Evolutionary conservation across 305 asterid genomes (phyloP), one percentile per base, ranked within the genome.

Genomic region (Stenogyne calaminthoides): DNA sequence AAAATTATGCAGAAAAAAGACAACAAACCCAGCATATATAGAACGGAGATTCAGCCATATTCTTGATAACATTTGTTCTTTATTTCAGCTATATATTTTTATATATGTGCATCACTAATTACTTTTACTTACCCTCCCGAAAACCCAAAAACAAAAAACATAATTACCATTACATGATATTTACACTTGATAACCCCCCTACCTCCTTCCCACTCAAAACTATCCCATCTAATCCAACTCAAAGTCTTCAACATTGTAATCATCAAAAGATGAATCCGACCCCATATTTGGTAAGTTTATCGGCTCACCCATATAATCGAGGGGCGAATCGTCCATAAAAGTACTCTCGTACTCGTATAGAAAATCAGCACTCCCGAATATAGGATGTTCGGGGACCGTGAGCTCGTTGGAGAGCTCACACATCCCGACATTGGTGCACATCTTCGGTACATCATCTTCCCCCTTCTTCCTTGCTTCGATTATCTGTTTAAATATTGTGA

Each of bases 401-500:
- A 67, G 49, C 18, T 80, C 81, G 2, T 57, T 69, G n/a, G 72
- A 6, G 1, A 78, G 58, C 59, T 80, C 82, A 6, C 42, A 71
- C 16, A 46, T 69, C 20, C 56, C 78, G 10, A 16, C 62, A 39
- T 71, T 70, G 12, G 68, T 49, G 60, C 22, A 12, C 25, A 46
- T 49, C 62, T 76, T 80, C 9, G 81, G 83, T 7, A 76, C 60
- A 49, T 77, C 76, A 7, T 72, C 60, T 32, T 80, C 78, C 4
- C 76, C 76, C 6, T 78, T 79, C 81, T 86, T 93, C 77, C 81
- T 82, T 2, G 93, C 98, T 78, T 89, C 95, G 32, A 93, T 88
- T 5, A 91, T 82, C 98, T 93, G 76, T 69, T 62, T 32, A 63
- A 42, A 72, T 22, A 40, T 42, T 9, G 25, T 7, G 6, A 70